Conservation (phyloP, 495 filamentous ascomycete genomes). For the Daldinia grandis region DNA sequence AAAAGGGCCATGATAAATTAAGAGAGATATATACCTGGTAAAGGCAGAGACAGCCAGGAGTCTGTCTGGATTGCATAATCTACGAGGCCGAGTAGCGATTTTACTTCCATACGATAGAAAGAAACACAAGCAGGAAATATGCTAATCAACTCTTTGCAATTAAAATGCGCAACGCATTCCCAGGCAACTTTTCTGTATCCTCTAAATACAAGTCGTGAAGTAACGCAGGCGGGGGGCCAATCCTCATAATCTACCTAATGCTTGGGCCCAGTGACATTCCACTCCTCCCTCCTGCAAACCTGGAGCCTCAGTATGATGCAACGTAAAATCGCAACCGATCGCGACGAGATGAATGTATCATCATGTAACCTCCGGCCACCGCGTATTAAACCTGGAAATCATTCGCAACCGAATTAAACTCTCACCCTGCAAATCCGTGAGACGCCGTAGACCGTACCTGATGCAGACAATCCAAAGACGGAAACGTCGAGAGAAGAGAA, state of each 20-base stretch:
- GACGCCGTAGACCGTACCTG: slow-evolving; percentile 27
- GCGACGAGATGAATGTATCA: background rate
- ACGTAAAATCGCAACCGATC: background rate
- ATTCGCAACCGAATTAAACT: slow-evolving; percentile 7
- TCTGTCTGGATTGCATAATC: slow-evolving; percentile 12
- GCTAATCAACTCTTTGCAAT: background rate
- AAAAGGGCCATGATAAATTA: background rate
- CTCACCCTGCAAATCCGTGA: slow-evolving; percentile 28
- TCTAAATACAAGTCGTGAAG: slow-evolving; percentile 27
- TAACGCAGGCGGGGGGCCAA: background rate
- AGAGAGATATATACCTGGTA: background rate
- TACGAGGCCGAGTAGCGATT: slow-evolving; percentile 12
- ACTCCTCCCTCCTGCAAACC: background rate
- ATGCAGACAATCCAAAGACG: slow-evolving; percentile 35
- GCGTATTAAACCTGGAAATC: background rate
- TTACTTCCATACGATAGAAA: slow-evolving; percentile 10
- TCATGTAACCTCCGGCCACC: background rate
- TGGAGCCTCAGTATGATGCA: background rate
- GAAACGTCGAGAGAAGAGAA: slow-evolving; percentile 24
- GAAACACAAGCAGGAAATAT: background rate
- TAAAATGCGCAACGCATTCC: slow-evolving; percentile 6
- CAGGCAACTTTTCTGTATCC: slow-evolving; percentile 38
- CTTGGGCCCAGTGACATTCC: background rate
- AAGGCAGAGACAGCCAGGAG: background rate
- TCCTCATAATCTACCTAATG: slow-evolving; percentile 2